Conservation (phyloP, 2,329 filamentous ascomycete species). For the Sporothrix pseudoabietina region DNA sequence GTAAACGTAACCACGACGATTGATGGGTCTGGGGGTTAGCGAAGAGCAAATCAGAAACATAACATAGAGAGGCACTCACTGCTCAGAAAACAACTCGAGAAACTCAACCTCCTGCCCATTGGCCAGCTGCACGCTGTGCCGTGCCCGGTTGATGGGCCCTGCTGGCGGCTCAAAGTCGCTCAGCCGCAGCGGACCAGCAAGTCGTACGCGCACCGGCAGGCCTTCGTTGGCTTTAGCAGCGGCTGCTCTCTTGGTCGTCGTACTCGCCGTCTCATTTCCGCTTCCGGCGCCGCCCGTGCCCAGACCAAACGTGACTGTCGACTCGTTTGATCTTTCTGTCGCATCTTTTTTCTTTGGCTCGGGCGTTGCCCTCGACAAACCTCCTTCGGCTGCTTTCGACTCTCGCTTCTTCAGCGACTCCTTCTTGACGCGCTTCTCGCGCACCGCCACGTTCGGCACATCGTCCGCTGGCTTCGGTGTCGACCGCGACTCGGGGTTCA, state of each 20-base stretch:
- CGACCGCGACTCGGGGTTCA: constrained; percentile 62
- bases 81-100: constrained; percentile 64
- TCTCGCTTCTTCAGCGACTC: constrained; percentile 70
- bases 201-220: constrained; percentile 62
- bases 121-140: constrained; percentile 55
- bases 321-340: background rate
- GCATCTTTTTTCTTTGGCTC: constrained; percentile 54
- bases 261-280: constrained; percentile 19
- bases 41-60: no score
- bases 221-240: constrained; percentile 45
- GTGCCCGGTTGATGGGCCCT: constrained; percentile 58
- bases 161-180: constrained; percentile 63
- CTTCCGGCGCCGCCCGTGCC: background rate
- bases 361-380: constrained; percentile 54
- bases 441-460: constrained; percentile 41
- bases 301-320: background rate
- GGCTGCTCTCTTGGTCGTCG: background rate
- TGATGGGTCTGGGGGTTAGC: constrained; percentile 40
- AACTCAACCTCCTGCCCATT: constrained; percentile 59
- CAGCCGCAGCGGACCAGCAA: constrained; percentile 60
- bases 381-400: constrained; percentile 57
- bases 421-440: constrained; percentile 63
- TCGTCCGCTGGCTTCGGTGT: constrained; percentile 44
- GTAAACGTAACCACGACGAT: constrained; percentile 80
- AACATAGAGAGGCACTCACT: constrained; percentile 50